Conservation (phyloP, 1,139 yeast genomes). For the Zygosaccharomyces sapae region DNA sequence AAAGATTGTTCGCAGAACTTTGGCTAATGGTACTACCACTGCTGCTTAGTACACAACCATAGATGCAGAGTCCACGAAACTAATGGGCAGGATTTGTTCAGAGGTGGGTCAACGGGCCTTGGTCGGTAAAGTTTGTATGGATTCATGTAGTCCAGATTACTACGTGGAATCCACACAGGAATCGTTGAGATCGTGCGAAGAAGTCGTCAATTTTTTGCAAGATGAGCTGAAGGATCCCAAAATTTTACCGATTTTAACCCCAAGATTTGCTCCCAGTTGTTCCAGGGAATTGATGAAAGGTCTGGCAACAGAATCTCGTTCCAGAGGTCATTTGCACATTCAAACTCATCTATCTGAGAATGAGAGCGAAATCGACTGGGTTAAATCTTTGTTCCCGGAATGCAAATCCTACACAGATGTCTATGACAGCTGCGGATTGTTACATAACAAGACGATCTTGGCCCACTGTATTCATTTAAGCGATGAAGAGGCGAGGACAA, state of each 20-base stretch:
- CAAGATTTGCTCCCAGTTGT: slow-evolving; percentile 93
- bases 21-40: slow-evolving; percentile 81
- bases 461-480: slow-evolving; percentile 86
- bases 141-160: slow-evolving; percentile 63
- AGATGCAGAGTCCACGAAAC: slow-evolving; percentile 67
- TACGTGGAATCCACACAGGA: slow-evolving; percentile 59
- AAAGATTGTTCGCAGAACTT: slow-evolving; percentile 61
- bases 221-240: slow-evolving; percentile 47
- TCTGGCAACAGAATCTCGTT: slow-evolving; percentile 57
- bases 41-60: slow-evolving; percentile 90
- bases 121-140: slow-evolving; percentile 95
- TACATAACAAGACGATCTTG: slow-evolving; percentile 64
- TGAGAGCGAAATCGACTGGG: slow-evolving; percentile 68
- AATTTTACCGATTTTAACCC: slow-evolving; percentile 76
- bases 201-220: slow-evolving; percentile 53
- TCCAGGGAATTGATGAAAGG: slow-evolving; percentile 54
- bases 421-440: slow-evolving; percentile 59
- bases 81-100: slow-evolving; percentile 70
- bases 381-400: slow-evolving; percentile 68
- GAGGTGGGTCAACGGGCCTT: slow-evolving; percentile 77
- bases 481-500: slow-evolving; percentile 56
- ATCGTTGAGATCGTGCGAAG: slow-evolving; percentile 53
- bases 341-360: slow-evolving; percentile 93
- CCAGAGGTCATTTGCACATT: slow-evolving; percentile 52
- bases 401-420: slow-evolving; percentile 68